phyloP scores from a whole-genome alignment of 495 filamentous ascomycete species.

The Penicillium silybi region DNA sequence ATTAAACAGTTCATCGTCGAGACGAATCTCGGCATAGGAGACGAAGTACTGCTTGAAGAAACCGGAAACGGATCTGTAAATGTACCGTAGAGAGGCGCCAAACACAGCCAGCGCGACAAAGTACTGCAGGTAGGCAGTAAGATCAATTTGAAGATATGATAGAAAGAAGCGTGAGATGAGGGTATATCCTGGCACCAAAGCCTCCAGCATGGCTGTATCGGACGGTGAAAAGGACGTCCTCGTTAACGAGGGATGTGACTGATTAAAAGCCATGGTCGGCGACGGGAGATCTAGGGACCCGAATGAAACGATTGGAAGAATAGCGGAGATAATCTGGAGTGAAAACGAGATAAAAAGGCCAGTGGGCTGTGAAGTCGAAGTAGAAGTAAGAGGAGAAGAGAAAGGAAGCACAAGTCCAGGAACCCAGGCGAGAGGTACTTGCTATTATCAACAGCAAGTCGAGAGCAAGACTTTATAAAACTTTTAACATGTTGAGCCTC shows the following conservation, averaged over 20 bases:
- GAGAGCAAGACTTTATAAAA: neutral
- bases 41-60: constrained; percentile 32
- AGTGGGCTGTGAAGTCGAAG: neutral
- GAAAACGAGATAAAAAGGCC: neutral
- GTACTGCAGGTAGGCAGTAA: constrained; percentile 65
- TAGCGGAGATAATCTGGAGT: neutral
- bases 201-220: constrained; percentile 57
- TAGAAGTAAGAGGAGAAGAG: too few species aligned
- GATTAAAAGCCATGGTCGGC: constrained; percentile 22
- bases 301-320: neutral
- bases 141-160: constrained; percentile 63
- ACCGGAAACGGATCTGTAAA: constrained; percentile 38
- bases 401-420: neutral
- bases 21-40: constrained; percentile 58
- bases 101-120: constrained; percentile 49
- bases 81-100: constrained; percentile 48
- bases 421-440: neutral
- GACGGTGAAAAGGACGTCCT: constrained; percentile 11
- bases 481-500: neutral
- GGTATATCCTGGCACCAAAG: constrained; percentile 70
- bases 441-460: neutral
- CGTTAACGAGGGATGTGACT: constrained; percentile 19
- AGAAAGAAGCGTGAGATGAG: constrained; percentile 56
- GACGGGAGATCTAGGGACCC: neutral
- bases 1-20: constrained; percentile 65